These are phyloP conservation scores for Rhizophagus sp. DNA, from an alignment of 192 early-diverging fungal species.

Conservation along the genomic window DNA sequence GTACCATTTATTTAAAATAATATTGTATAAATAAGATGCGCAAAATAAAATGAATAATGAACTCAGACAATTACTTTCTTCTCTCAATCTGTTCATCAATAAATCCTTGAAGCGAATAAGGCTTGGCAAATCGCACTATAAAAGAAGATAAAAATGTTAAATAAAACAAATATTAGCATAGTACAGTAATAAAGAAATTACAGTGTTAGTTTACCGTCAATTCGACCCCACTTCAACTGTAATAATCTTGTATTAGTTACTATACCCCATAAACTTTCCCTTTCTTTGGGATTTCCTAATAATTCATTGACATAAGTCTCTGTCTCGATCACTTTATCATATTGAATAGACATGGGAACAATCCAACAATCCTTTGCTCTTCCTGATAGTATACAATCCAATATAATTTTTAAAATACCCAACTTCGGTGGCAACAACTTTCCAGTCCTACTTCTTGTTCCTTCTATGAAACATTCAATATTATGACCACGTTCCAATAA, in stretches of 20 bases:
- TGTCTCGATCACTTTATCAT: constrained; percentile 85
- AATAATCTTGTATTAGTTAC: constrained; percentile 57
- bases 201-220: constrained; percentile 53
- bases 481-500: constrained; percentile 75
- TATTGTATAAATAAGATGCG: neutral
- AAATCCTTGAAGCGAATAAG: constrained; percentile 69
- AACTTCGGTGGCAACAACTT: constrained; percentile 81
- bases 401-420: constrained; percentile 79
- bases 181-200: neutral
- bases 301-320: constrained; percentile 77
- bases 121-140: constrained; percentile 70
- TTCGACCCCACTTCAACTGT: constrained; percentile 77
- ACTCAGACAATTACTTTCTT: constrained; percentile 45
- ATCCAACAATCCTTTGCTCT: constrained; percentile 68
- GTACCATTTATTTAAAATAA: too few relatives aligned
- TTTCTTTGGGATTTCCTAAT: constrained; percentile 77
- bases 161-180: neutral
- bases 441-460: constrained; percentile 78
- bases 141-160: neutral
- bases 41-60: neutral
- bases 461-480: constrained; percentile 83
- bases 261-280: constrained; percentile 72
- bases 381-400: constrained; percentile 67
- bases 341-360: constrained; percentile 81
- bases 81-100: constrained; percentile 60